Evolutionary conservation across 169 alveolate species (phyloP).

Genomic region (Condylostoma magnum): DNA sequence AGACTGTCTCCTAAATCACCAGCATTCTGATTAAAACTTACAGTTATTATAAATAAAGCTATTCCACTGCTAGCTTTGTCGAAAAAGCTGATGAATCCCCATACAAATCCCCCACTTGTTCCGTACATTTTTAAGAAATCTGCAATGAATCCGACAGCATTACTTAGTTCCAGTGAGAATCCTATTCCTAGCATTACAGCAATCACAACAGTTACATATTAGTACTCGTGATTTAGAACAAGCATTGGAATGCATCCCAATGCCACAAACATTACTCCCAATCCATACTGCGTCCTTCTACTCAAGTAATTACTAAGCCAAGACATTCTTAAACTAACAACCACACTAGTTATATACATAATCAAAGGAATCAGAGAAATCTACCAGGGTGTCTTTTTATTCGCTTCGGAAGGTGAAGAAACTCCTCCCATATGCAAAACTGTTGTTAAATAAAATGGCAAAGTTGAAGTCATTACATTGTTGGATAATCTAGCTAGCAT

Average conservation of each 20-base stretch:
- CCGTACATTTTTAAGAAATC: slow-evolving; percentile 25
- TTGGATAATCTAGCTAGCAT: slow-evolving; percentile 60
- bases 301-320: slow-evolving; percentile 14
- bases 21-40: too few relatives aligned
- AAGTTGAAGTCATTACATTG: slow-evolving; percentile 57
- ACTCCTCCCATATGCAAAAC: slow-evolving; percentile 48
- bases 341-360: slow-evolving; percentile 45
- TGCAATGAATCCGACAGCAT: slow-evolving; percentile 10
- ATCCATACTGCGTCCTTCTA: slow-evolving; percentile 29
- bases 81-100: slow-evolving; percentile 18
- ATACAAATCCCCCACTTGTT: slow-evolving; percentile 21
- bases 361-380: slow-evolving; percentile 61
- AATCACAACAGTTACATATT: background rate
- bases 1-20: too few relatives aligned
- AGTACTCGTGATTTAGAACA: background rate
- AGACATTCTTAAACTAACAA: slow-evolving; percentile 13
- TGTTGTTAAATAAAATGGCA: slow-evolving; percentile 53
- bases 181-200: slow-evolving; percentile 18
- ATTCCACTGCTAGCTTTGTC: background rate
- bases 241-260: slow-evolving; percentile 7
- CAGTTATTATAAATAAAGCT: background rate
- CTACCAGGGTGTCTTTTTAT: slow-evolving; percentile 45
- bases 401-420: slow-evolving; percentile 29
- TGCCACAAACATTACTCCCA: slow-evolving; percentile 29
- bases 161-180: background rate